phyloP scores from a whole-genome alignment of 1,284 basidiomycete species.

The Austroboletus novae-zelandiae region DNA sequence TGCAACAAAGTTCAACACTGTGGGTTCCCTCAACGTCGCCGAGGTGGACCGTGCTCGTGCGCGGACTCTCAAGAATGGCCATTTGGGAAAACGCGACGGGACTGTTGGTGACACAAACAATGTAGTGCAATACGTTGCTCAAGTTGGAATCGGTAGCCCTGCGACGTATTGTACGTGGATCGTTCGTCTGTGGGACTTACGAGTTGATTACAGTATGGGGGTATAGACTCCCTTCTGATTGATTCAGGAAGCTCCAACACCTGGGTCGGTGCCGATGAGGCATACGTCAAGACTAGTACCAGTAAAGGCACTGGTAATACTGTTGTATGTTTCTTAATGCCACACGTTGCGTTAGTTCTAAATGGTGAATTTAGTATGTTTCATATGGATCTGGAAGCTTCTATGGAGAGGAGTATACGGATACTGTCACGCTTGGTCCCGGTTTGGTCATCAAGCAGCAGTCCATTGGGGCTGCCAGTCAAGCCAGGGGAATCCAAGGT shows the following conservation, averaged over 20 bases:
- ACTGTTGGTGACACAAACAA: too few species aligned
- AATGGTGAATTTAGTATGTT: conserved; percentile 29
- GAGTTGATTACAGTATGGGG: too few species aligned
- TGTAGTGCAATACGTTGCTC: too few species aligned
- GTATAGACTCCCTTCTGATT: conserved; percentile 23
- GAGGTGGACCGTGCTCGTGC: too few species aligned
- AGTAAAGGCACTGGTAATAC: conserved; percentile 42
- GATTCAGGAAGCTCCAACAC: conserved; percentile 39
- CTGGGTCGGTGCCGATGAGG: conserved; percentile 34
- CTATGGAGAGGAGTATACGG: conserved; percentile 50
- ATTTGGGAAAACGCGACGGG: too few species aligned
- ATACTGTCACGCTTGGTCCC: conserved; percentile 44
- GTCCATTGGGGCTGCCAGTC: conserved; percentile 51
- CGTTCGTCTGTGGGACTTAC: too few species aligned
- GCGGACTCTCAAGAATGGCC: too few species aligned
- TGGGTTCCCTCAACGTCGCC: too few species aligned
- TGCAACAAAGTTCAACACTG: too few species aligned
- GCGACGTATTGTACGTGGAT: too few species aligned
- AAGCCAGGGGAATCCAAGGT: conserved; percentile 39
- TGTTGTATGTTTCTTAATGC: conserved; percentile 30
- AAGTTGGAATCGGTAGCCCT: too few species aligned
- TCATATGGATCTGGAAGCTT: conserved; percentile 54
- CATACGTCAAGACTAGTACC: conserved; percentile 40
- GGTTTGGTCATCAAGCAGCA: conserved; percentile 47
- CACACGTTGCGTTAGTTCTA: background rate